Conservation (phyloP, 169 alveolate genomes). For the Cryptosporidium meleagridis region DNA sequence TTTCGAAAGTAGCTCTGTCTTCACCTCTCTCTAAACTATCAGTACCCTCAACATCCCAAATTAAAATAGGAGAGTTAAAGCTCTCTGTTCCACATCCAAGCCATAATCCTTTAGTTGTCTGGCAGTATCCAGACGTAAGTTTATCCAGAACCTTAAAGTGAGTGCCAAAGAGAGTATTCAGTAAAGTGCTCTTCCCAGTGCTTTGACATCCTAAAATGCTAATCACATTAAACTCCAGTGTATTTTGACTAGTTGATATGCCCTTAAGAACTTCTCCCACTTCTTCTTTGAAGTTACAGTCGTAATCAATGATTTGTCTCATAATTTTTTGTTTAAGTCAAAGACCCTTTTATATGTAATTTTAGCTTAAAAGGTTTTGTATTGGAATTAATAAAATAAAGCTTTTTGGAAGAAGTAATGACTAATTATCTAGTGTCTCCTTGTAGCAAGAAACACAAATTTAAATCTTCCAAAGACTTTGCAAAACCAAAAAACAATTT, state of each 20-base stretch:
- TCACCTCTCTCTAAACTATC: conserved; percentile 91
- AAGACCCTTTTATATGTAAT: neutral
- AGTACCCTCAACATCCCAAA: conserved; percentile 92
- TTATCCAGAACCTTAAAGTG: conserved; percentile 89
- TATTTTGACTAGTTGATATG: conserved; percentile 43
- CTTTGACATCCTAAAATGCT: conserved; percentile 91
- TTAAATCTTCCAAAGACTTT: neutral
- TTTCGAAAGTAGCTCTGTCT: conserved; percentile 89
- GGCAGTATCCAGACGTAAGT: conserved; percentile 86
- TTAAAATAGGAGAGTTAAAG: conserved; percentile 77
- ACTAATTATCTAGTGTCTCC: neutral
- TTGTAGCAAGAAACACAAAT: neutral
- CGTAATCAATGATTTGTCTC: conserved; percentile 72
- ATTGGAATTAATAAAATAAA: neutral
- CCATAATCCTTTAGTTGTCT: conserved; percentile 93
- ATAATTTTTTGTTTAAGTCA: neutral
- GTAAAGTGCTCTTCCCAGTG: conserved; percentile 91
- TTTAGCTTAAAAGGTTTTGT: neutral
- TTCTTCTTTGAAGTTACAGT: conserved; percentile 62
- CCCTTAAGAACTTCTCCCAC: conserved; percentile 60
- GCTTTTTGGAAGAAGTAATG: neutral
- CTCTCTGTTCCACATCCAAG: conserved; percentile 73
- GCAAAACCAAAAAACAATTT: conserved; percentile 1
- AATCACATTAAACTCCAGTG: conserved; percentile 85
- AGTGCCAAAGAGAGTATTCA: conserved; percentile 86